Base-by-base conservation (phyloP, 2,329 filamentous ascomycete genomes). In the Colletotrichum sp. region DNA sequence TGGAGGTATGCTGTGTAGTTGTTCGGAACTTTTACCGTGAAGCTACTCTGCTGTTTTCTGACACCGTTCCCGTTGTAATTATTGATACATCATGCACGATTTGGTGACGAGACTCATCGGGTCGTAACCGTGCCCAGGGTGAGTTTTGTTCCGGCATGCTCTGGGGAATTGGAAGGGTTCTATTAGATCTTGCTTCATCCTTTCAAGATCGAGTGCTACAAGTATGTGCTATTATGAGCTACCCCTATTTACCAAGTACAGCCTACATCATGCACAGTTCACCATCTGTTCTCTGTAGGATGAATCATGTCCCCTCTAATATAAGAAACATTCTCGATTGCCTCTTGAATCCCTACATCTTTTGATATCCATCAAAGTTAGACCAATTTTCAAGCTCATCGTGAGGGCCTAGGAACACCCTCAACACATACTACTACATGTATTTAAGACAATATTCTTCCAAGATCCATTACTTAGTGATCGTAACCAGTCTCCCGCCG, bases 281-380 rank as follows among this genome's bases (percentile, higher is more conserved):
- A 12, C 19, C 19, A n/a, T n/a, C n/a, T 0, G 1, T 0, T 48
- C 39, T 3, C 39, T 48, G 19, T 11, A 44, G 19, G 1, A 1
- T n/a, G 19, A 44, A 44, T 1, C 3, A 3, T 11, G 9, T 12
- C 3, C 39, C 39, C 39, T 44, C 3, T 1, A 4, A n/a, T 0
- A n/a, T 6, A 11, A 2, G 0, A 11, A 0, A 11, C 12, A n/a
- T 44, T 6, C 19, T 44, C 1, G 0, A 11, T 44, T n/a, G 39
- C 39, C 19, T n/a, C 19, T 44, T 44, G 9, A 44, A 44, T 11
- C 3, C 8, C 8, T 2, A 9, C 5, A 11, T 44, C 39, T n/a
- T 5, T 19, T 44, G 8, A 19, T 39, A 5, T 19, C 16, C 16
- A 11, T 44, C 8, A n/a, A 6, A n/a, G 1, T 19, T 11, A 6